Evolutionary conservation across 1,284 basidiomycete species (phyloP).

Genomic region (Microbotryum lychnidis-dioicae): DNA sequence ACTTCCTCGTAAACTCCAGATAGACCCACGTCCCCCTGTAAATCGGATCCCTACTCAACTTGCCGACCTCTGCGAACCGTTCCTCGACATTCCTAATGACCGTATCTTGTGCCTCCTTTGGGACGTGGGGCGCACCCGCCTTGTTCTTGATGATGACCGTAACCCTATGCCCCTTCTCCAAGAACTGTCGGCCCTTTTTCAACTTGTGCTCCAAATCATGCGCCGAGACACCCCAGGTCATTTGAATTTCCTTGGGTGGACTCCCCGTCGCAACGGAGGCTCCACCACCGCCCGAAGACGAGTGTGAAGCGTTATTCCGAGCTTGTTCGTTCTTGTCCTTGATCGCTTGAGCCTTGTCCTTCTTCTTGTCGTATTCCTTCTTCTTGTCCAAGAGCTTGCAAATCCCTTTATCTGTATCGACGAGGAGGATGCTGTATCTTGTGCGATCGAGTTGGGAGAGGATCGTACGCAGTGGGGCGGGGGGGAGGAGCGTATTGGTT

Average conservation of each 20-base stretch:
- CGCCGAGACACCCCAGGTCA: conserved; percentile 57
- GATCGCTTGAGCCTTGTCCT: conserved; percentile 34
- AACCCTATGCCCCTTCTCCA: conserved; percentile 55
- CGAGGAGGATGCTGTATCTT: conserved; percentile 20
- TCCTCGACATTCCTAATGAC: conserved; percentile 11
- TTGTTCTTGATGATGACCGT: conserved; percentile 46
- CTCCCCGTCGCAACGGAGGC: not conserved
- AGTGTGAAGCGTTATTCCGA: conserved; percentile 4
- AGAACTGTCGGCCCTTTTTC: conserved; percentile 51
- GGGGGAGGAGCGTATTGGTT: conserved; percentile 14
- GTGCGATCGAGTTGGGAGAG: conserved; percentile 24
- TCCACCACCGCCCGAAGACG: not conserved
- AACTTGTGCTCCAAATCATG: conserved; percentile 62
- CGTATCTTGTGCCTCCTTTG: conserved; percentile 2
- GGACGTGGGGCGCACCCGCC: conserved; percentile 8
- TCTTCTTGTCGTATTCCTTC: conserved; percentile 35
- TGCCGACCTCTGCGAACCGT: conserved; percentile 7
- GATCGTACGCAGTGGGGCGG: conserved; percentile 14
- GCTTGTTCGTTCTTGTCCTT: conserved; percentile 21
- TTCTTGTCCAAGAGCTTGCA: conserved; percentile 43
- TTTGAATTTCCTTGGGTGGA: conserved; percentile 57
- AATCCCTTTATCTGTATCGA: conserved; percentile 34
- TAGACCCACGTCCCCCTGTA: conserved; percentile 5
- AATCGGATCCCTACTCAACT: conserved; percentile 1
- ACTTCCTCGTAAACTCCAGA: conserved; percentile 15